Evolutionary conservation across 176 grass and related monocot genomes (phyloP).

Genomic region (Cenchrus purpureus): DNA sequence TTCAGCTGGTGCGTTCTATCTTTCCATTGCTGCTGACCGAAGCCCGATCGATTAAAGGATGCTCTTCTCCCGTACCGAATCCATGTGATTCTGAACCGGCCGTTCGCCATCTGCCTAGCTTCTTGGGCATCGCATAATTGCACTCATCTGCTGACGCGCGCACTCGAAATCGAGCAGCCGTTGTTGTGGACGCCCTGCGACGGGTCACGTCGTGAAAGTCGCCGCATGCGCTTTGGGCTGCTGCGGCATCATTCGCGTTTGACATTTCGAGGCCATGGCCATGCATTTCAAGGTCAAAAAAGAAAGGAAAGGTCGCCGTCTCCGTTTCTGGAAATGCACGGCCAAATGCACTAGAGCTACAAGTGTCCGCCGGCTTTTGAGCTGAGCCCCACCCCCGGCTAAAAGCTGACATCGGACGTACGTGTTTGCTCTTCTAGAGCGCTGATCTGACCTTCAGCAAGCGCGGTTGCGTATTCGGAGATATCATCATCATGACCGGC

Average conservation of each 20-base stretch:
- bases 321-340: background rate
- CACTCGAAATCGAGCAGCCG: background rate
- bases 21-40: too few species aligned
- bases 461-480: background rate
- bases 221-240: background rate
- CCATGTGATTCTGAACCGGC: background rate
- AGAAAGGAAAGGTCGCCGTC: background rate
- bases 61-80: background rate
- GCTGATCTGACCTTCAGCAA: background rate
- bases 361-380: background rate
- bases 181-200: background rate
- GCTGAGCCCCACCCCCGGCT: background rate
- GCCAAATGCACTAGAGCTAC: background rate
- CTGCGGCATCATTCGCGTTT: constrained; percentile 27
- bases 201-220: constrained; percentile 41
- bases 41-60: too few species aligned
- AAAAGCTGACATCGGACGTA: background rate
- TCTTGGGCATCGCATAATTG: background rate
- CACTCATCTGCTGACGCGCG: background rate
- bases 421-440: background rate
- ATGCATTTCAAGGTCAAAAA: background rate
- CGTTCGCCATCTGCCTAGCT: background rate
- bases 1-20: too few species aligned
- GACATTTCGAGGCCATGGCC: background rate
- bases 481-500: background rate